Evolutionary conservation across 495 filamentous ascomycete species (phyloP).

Genomic region (Trichocladium antarcticum): DNA sequence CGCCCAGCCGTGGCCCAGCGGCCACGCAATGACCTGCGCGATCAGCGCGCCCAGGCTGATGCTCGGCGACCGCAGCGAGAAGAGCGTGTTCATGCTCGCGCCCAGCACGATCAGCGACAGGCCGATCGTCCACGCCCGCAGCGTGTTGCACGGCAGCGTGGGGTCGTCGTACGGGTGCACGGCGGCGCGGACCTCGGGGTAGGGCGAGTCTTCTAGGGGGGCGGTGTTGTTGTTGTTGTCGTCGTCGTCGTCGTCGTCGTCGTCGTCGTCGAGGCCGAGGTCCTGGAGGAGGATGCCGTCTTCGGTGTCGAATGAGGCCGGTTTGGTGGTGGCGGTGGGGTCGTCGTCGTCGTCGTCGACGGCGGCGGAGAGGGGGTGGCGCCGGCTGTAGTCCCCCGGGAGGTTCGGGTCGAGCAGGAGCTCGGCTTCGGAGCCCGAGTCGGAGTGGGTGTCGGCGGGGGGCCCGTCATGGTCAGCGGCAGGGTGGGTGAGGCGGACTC

Average conservation of each 20-base stretch:
- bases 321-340: slow-evolving; percentile 8
- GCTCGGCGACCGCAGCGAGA: slow-evolving; percentile 54
- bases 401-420: slow-evolving; percentile 42
- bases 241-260: slow-evolving; percentile 12
- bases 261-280: neutral
- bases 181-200: slow-evolving; percentile 55
- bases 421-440: slow-evolving; percentile 35
- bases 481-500: slow-evolving; percentile 25
- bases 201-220: slow-evolving; percentile 48
- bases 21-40: slow-evolving; percentile 61
- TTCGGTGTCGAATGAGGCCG: neutral
- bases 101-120: slow-evolving; percentile 53
- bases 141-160: slow-evolving; percentile 54
- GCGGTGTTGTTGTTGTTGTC: too few species aligned
- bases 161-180: slow-evolving; percentile 52
- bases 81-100: slow-evolving; percentile 57
- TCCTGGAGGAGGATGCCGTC: neutral
- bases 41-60: slow-evolving; percentile 58
- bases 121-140: slow-evolving; percentile 65
- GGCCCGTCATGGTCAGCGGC: slow-evolving; percentile 16
- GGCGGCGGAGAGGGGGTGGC: slow-evolving; percentile 17
- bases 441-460: slow-evolving; percentile 21
- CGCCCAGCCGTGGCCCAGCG: slow-evolving; percentile 49
- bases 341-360: slow-evolving; percentile 35
- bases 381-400: slow-evolving; percentile 28